Conservation (phyloP, 2,329 filamentous ascomycete species). For the Arthrobotrys entomopaga region DNA sequence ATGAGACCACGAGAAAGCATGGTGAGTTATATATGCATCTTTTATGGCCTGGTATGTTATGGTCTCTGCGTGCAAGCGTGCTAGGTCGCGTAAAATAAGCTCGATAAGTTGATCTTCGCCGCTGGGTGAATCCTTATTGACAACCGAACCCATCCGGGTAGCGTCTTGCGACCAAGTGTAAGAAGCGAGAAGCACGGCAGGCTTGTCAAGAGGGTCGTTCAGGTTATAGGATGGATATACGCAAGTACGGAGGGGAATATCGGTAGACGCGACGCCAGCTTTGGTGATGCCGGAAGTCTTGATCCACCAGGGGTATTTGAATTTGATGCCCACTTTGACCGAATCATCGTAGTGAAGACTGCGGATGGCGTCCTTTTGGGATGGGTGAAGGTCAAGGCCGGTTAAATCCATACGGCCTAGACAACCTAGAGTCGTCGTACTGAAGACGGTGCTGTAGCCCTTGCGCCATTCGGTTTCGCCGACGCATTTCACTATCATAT, state of each 20-base stretch:
- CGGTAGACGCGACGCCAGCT: constrained; percentile 61
- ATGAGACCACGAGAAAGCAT: constrained; percentile 61
- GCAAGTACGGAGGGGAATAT: constrained; percentile 58
- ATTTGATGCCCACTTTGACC: neutral
- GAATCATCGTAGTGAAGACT: neutral
- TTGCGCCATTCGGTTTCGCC: too few relatives aligned
- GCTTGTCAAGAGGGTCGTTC: constrained; percentile 25
- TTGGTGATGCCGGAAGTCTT: constrained; percentile 55
- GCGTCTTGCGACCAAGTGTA: constrained; percentile 63
- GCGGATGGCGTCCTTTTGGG: neutral
- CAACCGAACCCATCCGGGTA: constrained; percentile 59
- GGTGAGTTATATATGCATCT: constrained; percentile 27
- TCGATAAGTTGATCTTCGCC: constrained; percentile 58
- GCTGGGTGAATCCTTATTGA: constrained; percentile 53
- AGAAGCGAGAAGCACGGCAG: constrained; percentile 61
- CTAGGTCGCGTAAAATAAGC: constrained; percentile 60
- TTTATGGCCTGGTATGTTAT: too few relatives aligned
- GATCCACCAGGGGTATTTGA: neutral
- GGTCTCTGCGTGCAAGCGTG: constrained; percentile 58
- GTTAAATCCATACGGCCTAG: neutral
- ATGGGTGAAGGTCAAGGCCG: neutral
- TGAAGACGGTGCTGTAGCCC: neutral
- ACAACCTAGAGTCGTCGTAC: neutral
- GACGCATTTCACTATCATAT: neutral
- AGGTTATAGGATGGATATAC: constrained; percentile 63